Base-by-base conservation (phyloP, 345 rosid genomes). In the Triadica sebifera region DNA sequence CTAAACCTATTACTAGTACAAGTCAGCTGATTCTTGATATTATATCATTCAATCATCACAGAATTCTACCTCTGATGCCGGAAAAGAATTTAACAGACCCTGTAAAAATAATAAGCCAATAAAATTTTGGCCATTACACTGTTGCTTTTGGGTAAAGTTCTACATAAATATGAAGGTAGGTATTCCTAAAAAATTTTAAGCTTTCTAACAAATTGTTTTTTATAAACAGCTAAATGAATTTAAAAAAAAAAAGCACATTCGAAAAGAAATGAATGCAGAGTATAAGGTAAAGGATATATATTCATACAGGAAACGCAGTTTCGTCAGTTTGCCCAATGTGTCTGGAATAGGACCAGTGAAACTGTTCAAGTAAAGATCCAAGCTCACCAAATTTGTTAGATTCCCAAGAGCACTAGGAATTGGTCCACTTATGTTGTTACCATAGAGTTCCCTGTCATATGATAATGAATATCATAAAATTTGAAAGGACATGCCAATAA, bases 311-410 rank as follows among this genome's bases (percentile, higher is more conserved):
- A 78, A 84, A 47, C 75, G 81, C 59, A 84, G 55, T 57, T 76
- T 76, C 38, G 73, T 75, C 81, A 84, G 72, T 73, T 75, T 76
- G 34, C 84, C 79, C 82, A 84, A 71, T 41, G 82, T 13, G 22
- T 74, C 82, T 45, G 86, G 86, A 75, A 84, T 79, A 65, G 60
- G 81, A 29, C 86, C 83, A 8, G 45, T 73, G 71, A 84, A 78
- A 56, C 57, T 76, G 67, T 84, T 84, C 70, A 79, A 51, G 81
- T 84, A 84, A 58, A 84, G 84, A 71, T 84, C 86, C 84, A 84
- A 81, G 82, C 86, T 84, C 74, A 76, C 79, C 79, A 84, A 71
- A 69, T 81, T 78, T 4, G 81, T 81, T 65, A 84, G 73, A 51
- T 81, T 78, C 69, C 86, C 82, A 62, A 84, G 74, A 45, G 72